Percentiles rank a stretch among this genome's conserved stretches.
Conservation (phyloP, 2,329 filamentous ascomycete species). For the Sporothrix schenckii region DNA sequence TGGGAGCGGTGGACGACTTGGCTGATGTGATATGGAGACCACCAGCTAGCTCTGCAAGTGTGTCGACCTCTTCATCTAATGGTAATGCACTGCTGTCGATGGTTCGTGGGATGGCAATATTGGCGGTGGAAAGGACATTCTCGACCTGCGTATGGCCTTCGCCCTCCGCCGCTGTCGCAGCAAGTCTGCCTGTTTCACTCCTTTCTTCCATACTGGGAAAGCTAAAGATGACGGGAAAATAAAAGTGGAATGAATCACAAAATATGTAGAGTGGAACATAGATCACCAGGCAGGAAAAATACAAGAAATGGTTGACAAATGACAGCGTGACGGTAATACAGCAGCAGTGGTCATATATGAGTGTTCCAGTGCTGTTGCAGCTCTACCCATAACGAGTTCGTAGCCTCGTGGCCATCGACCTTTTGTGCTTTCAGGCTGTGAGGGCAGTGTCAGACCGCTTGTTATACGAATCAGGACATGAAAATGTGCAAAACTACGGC, state of each 20-base stretch:
- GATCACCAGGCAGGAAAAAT: neutral
- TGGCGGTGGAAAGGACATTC: neutral
- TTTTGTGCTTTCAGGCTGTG: neutral
- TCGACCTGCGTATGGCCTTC: neutral
- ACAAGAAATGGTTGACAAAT: neutral
- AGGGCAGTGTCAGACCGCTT: neutral
- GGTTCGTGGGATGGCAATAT: neutral
- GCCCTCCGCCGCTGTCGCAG: neutral
- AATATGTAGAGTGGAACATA: conserved; percentile 8
- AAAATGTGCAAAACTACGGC: neutral
- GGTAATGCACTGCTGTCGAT: too few relatives aligned
- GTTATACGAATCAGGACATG: neutral
- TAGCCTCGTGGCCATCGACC: neutral
- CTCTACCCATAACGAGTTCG: neutral
- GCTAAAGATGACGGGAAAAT: neutral
- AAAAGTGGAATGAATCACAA: neutral
- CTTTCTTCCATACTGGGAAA: neutral
- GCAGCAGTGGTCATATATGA: neutral
- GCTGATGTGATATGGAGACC: neutral
- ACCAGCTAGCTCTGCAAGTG: neutral
- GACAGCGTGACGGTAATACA: neutral
- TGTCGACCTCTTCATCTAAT: neutral
- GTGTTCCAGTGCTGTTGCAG: neutral
- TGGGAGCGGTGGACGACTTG: neutral
- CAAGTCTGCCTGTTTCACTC: neutral